These are phyloP conservation scores for Polytolypa hystricis DNA, from an alignment of 2,329 filamentous ascomycete genomes.

Conservation along the genomic window DNA sequence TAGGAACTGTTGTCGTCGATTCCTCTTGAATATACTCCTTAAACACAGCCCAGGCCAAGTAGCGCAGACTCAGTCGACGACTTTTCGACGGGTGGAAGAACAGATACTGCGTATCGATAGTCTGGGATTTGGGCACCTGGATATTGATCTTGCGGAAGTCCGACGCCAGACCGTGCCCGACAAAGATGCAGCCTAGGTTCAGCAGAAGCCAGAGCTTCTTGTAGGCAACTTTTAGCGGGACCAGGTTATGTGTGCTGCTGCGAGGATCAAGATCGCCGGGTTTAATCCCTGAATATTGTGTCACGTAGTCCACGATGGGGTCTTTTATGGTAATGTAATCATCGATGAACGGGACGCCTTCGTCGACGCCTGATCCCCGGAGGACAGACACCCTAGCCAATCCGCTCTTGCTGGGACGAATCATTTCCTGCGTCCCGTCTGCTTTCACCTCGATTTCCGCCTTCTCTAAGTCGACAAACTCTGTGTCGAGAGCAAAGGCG, in stretches of 20 bases:
- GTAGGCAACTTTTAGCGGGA: constrained; percentile 83
- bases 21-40: constrained; percentile 90
- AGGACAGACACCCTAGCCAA: constrained; percentile 89
- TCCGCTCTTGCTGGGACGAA: constrained; percentile 79
- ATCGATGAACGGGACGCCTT: constrained; percentile 85
- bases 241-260: constrained; percentile 68
- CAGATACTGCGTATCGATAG: constrained; percentile 87
- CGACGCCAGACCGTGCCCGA: constrained; percentile 85
- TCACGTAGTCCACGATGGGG: constrained; percentile 88
- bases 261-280: constrained; percentile 72
- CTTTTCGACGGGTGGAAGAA: constrained; percentile 74
- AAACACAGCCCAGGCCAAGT: constrained; percentile 81
- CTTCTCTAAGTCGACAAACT: constrained; percentile 86
- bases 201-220: constrained; percentile 97
- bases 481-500: constrained; percentile 83
- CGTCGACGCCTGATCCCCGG: constrained; percentile 61
- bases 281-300: constrained; percentile 84
- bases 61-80: constrained; percentile 81
- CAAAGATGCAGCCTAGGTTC: constrained; percentile 85
- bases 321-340: constrained; percentile 92
- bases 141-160: constrained; percentile 99
- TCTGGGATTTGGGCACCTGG: constrained; percentile 77
- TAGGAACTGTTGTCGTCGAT: constrained; percentile 30
- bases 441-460: constrained; percentile 95
- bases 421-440: constrained; percentile 82